Evolutionary conservation across 2,329 filamentous ascomycete genomes (phyloP), one percentile per base, ranked within the genome.

Genomic region (Dendrostoma leiphaemia): DNA sequence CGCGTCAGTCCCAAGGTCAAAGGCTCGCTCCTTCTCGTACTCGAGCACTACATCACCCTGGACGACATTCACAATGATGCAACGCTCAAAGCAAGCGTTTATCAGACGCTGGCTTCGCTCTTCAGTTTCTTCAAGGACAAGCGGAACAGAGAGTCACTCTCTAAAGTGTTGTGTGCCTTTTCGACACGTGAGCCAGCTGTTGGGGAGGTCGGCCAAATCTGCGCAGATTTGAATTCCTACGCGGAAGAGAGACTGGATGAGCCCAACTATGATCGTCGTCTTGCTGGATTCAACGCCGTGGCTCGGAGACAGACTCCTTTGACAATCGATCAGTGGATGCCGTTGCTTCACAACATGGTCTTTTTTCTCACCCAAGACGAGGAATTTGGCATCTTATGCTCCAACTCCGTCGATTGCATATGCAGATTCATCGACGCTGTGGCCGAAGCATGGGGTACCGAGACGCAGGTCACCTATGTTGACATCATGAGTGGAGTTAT

Each of bases 121-220:
- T 97, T 96, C 66, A 89, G 90, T 51, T 96, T 92, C 67, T 93
- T 97, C 74, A 90, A 86, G 62, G 92, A 97, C 68, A 81, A 85
- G 40, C 74, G 83, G 40, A 95, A 91, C 65, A 82, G 94, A 51
- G 78, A 85, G 58, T 79, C 90, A 1, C 73, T 97, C 26, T 89
- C 88, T 15, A 79, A 85, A 41, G 87, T 96, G 3, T 73, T 97
- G 7, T 70, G 78, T 13, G 86, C 87, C 17, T 85, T 96, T 57
- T 84, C 90, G 1, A 73, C 79, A 7, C 82, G 83, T 43, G 84
- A 90, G 55, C 62, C 78, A 4, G 77, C 80, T 1, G 74, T 92
- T 0, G 66, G 73, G 23, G 79, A 84, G 50, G 78, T 91, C 54
- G 87, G 91, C 2, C 72, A 74, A 6, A 75, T 97, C 3, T 96